Percentiles rank a stretch among this genome's conserved stretches.
phyloP scores from a whole-genome alignment of 2,329 filamentous ascomycete species.

The Cryphonectria radicalis region DNA sequence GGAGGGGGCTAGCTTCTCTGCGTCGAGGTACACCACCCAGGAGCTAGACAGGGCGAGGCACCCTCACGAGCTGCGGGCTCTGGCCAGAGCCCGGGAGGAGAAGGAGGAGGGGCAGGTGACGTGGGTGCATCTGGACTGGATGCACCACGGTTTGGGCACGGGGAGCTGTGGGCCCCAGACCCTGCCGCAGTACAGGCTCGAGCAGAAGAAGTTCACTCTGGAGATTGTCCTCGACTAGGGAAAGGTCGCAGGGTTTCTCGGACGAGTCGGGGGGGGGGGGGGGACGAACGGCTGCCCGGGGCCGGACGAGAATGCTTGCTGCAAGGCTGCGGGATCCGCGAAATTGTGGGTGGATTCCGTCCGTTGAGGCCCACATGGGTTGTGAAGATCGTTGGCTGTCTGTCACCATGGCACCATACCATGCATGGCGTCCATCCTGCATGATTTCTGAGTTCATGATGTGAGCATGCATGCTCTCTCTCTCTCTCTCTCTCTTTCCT shows the following conservation, averaged over 20 bases:
- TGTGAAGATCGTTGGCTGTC: background rate
- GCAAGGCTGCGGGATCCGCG: constrained; percentile 1
- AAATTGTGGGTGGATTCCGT: constrained; percentile 5
- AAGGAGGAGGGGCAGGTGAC: constrained; percentile 43
- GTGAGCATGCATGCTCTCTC: background rate
- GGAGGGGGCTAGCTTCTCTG: constrained; percentile 59
- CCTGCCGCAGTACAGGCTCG: constrained; percentile 52
- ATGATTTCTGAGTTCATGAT: background rate
- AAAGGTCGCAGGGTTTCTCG: background rate
- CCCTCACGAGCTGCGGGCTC: constrained; percentile 58
- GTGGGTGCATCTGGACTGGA: constrained; percentile 62
- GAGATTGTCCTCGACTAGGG: constrained; percentile 49
- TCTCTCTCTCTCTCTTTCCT: background rate
- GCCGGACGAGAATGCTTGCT: background rate
- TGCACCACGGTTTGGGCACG: constrained; percentile 66
- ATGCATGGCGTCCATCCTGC: background rate
- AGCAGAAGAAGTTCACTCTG: constrained; percentile 47
- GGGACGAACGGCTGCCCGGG: background rate
- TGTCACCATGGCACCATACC: background rate
- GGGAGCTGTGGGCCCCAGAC: constrained; percentile 65
- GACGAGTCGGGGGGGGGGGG: too few species aligned
- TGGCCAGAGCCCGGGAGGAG: constrained; percentile 43
- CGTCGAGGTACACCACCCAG: constrained; percentile 56
- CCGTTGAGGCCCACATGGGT: background rate
- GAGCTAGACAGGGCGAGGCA: constrained; percentile 61